phyloP scores from a whole-genome alignment of 1,284 basidiomycete species.

The Ustilago vetiveriae region DNA sequence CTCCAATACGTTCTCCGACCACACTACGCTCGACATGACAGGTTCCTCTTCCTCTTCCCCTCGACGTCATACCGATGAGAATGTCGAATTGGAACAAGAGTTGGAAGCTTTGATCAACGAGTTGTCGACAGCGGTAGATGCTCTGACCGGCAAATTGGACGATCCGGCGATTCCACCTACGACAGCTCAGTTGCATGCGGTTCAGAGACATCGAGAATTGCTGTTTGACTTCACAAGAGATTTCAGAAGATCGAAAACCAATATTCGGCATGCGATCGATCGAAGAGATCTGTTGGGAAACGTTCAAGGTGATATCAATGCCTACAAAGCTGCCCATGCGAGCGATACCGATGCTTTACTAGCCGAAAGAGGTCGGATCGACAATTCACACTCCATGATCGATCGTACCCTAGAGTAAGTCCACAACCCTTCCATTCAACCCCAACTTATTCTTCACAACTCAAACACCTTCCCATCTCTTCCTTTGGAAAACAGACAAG shows the following conservation, averaged over 20 bases:
- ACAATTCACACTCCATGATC: constrained; percentile 92
- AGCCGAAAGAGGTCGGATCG: constrained; percentile 86
- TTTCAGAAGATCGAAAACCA: constrained; percentile 52
- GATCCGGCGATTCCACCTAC: constrained; percentile 80
- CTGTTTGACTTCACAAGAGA: constrained; percentile 87
- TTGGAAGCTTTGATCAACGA: constrained; percentile 81
- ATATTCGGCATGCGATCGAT: constrained; percentile 80
- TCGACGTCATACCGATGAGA: constrained; percentile 35
- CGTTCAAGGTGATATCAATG: constrained; percentile 92
- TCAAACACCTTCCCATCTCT: neutral
- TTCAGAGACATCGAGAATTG: constrained; percentile 88
- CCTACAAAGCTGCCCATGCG: constrained; percentile 78
- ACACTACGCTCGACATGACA: constrained; percentile 43
- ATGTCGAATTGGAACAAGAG: constrained; percentile 74
- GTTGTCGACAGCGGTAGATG: constrained; percentile 47
- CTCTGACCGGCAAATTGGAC: constrained; percentile 76
- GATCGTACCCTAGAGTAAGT: constrained; percentile 85
- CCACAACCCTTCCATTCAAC: neutral
- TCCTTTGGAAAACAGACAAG: constrained; percentile 75
- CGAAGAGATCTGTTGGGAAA: constrained; percentile 85
- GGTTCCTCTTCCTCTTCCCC: constrained; percentile 5
- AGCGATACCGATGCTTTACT: constrained; percentile 86
- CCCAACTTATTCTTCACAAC: no score
- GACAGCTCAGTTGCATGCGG: constrained; percentile 84
- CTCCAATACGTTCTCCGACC: constrained; percentile 18